Evolutionary conservation across 345 rosid genomes (phyloP), one percentile per base, ranked within the genome.

Genomic region (Sisymbrium irio): DNA sequence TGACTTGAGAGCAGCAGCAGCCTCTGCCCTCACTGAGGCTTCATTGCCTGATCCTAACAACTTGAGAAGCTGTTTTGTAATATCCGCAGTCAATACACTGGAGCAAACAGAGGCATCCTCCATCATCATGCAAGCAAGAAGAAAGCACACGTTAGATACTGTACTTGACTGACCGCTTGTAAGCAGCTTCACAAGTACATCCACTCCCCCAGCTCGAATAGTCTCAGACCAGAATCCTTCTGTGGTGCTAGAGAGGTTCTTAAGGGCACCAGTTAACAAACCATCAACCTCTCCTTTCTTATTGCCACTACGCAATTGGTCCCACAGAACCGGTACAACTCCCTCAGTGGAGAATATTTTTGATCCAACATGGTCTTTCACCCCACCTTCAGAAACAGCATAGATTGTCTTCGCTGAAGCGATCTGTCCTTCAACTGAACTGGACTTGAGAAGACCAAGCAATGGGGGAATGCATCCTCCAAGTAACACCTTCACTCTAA

Each of bases 381-480:
- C 86, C 53, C 98, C 99, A 57, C 88, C 98, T 82, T 90, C 98
- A 73, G 98, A 96, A 77, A 96, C 99, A 37, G 99, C 97, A 81
- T 84, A 87, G 64, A 96, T 85, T 54, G 98, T 96, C 77, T 96
- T 92, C 41, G 99, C 98, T 27, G 99, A 89, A 30, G 99, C 93
- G 72, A 93, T 88, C 82, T 96, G 99, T 78, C 97, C 93, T 65
- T 92, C 99, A 19, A 87, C 87, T 40, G 99, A 96, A 83, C 86
- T 92, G 65, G 97, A 92, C 78, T 89, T 96, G 75, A 96, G 99
- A 69, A 96, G 96, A 69, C 97, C 97, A 75, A 96, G 97, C 91
- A 96, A 81, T 11, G 98, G 99, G 4, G 99, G 99, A 81, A 96
- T 96, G 86, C 99, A 96, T 64, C 99, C 99, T 46, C 99, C 99